Evolutionary conservation across 371 early-diverging fungal species (phyloP), one percentile per base, ranked within the genome.

Genomic region (Mucor racemosus): DNA sequence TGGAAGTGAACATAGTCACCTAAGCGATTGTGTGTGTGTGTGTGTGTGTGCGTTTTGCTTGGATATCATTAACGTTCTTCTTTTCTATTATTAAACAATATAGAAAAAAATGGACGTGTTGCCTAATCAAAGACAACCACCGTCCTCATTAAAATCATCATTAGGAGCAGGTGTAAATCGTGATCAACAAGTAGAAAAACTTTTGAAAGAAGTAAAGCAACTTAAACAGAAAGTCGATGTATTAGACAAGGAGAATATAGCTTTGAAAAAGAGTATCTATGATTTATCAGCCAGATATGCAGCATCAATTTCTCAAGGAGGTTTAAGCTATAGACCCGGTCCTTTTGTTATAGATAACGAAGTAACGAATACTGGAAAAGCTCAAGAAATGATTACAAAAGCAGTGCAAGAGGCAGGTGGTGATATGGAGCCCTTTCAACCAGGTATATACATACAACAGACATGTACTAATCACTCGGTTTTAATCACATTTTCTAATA

Each of bases 191-290:
- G 72, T 87, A 19, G 89, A 89, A 48, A 88, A 89, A 55, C 76
- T 89, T 15, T 54, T 87, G 9, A 90, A 90, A 61, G 95, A 93
- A 74, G 83, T 85, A 19, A 90, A 90, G 60, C 73, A 84, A n/a
- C 82, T 94, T 33, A 93, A 92, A 74, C 89, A 86, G 66, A 90
- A 89, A 69, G 89, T 93, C 10, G 94, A 92, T 67, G 66, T 85
- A 7, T 76, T 95, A 33, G 94, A 94, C 65, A 91, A 91, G 67
- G 95, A 95, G 71, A 95, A 94, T 76, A 84, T 76, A 44, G 88
- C 90, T 1, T 77, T 95, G 36, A 95, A 94, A 58, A 94, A 94
- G 75, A 90, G 90, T 38, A 87, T 95, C 39, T 94, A 88, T 66
- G 94, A 95, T 58, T 84, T 95, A 44, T 92, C 93, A 13, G 86